Conservation (phyloP, 805 yeast genomes). For the Zygosaccharomyces lentus region DNA sequence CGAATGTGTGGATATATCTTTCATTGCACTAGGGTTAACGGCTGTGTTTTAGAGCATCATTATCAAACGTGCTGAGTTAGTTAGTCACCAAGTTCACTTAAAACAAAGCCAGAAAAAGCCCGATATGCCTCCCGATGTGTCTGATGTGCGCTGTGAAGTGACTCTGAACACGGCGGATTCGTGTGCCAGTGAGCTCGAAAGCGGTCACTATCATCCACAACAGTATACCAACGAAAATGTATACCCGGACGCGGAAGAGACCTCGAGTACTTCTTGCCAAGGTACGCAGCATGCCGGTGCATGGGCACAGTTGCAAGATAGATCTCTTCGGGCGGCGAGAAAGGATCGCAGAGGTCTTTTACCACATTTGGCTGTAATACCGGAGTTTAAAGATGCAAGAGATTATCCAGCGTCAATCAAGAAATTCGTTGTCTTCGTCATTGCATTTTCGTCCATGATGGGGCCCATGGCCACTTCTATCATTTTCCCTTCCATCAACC, state of each 20-base stretch:
- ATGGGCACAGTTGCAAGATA: constrained; percentile 13
- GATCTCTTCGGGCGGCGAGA: constrained; percentile 21
- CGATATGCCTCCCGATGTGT: neutral
- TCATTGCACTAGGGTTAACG: neutral
- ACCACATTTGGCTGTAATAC: constrained; percentile 45
- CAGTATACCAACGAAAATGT: neutral
- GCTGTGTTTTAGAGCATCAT: neutral
- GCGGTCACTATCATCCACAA: neutral
- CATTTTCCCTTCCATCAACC: constrained; percentile 69
- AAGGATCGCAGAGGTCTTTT: constrained; percentile 56
- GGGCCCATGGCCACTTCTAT: constrained; percentile 92
- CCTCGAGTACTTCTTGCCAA: constrained; percentile 1
- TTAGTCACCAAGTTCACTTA: neutral
- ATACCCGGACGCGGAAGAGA: neutral
- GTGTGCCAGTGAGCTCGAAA: neutral
- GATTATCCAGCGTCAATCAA: constrained; percentile 52
- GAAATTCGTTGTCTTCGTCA: constrained; percentile 51
- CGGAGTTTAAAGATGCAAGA: constrained; percentile 72
- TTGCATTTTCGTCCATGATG: constrained; percentile 69
- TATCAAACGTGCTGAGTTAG: neutral
- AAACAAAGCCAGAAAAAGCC: neutral
- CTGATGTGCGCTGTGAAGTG: neutral
- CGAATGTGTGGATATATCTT: neutral
- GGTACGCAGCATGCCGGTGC: neutral
- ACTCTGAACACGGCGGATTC: neutral